Evolutionary conservation across 805 yeast species (phyloP).

Genomic region (Starmera amethionina): DNA sequence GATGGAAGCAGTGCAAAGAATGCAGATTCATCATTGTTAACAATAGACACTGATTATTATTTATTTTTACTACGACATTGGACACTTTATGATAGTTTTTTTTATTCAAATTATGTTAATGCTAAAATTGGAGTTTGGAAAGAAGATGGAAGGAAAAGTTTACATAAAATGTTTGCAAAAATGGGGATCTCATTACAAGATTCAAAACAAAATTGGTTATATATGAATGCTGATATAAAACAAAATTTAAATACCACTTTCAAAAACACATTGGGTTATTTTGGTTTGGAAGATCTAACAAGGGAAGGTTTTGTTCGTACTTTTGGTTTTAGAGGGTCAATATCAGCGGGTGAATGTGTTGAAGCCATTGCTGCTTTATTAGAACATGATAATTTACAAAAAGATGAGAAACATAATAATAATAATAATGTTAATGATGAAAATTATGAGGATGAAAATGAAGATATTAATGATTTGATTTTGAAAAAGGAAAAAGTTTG

Average conservation of each 20-base stretch:
- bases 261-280: slow-evolving; percentile 56
- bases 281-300: slow-evolving; percentile 74
- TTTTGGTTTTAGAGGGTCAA: slow-evolving; percentile 78
- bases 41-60: slow-evolving; percentile 75
- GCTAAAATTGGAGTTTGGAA: slow-evolving; percentile 85
- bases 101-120: slow-evolving; percentile 84
- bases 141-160: slow-evolving; percentile 77
- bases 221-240: slow-evolving; percentile 75
- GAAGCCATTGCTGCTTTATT: slow-evolving; percentile 80
- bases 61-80: slow-evolving; percentile 84
- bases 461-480: slow-evolving; percentile 23
- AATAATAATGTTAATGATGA: slow-evolving; percentile 10
- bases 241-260: slow-evolving; percentile 62
- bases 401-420: slow-evolving; percentile 8
- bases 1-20: slow-evolving; percentile 16
- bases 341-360: slow-evolving; percentile 89
- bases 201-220: slow-evolving; percentile 90
- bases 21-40: slow-evolving; percentile 38
- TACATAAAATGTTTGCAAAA: slow-evolving; percentile 87
- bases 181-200: slow-evolving; percentile 89
- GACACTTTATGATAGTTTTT: slow-evolving; percentile 84
- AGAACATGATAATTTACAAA: slow-evolving; percentile 46
- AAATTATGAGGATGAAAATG: slow-evolving; percentile 18
- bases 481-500: slow-evolving; percentile 47
- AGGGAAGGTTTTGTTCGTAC: slow-evolving; percentile 81